Conservation (phyloP, 2,329 filamentous ascomycete genomes). For the Nemania sp. region DNA sequence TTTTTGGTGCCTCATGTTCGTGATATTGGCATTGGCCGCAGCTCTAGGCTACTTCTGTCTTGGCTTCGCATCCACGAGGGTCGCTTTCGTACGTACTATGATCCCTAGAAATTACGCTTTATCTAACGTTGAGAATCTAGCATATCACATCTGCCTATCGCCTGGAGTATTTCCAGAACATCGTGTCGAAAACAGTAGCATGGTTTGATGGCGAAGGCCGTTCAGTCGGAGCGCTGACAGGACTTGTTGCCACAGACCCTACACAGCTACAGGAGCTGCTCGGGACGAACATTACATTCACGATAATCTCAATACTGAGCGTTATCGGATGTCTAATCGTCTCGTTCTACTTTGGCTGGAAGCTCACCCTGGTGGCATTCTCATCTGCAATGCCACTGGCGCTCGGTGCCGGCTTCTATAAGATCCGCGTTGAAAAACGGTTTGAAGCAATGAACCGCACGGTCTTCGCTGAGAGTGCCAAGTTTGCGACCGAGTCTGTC, state of each 20-base stretch:
- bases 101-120: not conserved
- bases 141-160: slow-evolving; percentile 58
- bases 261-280: slow-evolving; percentile 64
- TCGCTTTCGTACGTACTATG: slow-evolving; percentile 44
- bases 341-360: slow-evolving; percentile 75
- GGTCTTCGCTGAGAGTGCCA: slow-evolving; percentile 71
- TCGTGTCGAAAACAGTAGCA: slow-evolving; percentile 59
- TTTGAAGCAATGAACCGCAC: slow-evolving; percentile 57
- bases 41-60: slow-evolving; percentile 59
- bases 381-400: slow-evolving; percentile 61
- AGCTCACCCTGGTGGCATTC: slow-evolving; percentile 68
- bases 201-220: slow-evolving; percentile 65
- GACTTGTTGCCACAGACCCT: slow-evolving; percentile 58
- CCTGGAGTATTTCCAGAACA: slow-evolving; percentile 61
- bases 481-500: slow-evolving; percentile 74
- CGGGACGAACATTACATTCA: slow-evolving; percentile 65
- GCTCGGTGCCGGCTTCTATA: slow-evolving; percentile 48
- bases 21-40: slow-evolving; percentile 56
- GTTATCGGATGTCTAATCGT: slow-evolving; percentile 67
- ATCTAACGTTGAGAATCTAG: slow-evolving; percentile 29
- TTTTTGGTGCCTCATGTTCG: slow-evolving; percentile 70
- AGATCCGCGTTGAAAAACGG: slow-evolving; percentile 36
- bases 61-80: slow-evolving; percentile 48
- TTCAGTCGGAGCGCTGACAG: slow-evolving; percentile 61
- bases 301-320: slow-evolving; percentile 65